phyloP scores from a whole-genome alignment of 495 filamentous ascomycete genomes.

The Neurospora sp. region DNA sequence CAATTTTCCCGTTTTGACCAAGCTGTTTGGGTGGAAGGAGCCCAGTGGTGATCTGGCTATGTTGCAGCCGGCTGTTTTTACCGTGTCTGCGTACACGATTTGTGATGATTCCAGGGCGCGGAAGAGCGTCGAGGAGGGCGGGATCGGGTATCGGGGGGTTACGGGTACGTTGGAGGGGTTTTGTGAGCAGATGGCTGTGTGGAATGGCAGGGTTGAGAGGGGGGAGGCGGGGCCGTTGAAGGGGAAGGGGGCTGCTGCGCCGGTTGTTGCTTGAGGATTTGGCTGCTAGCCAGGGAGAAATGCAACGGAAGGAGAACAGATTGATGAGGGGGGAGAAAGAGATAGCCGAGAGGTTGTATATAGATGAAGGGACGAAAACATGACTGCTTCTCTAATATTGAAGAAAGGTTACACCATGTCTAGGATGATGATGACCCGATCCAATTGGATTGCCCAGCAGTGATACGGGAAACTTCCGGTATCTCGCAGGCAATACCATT shows the following conservation, averaged over 20 bases:
- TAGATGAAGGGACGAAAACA: not conserved
- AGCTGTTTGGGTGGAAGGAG: slow-evolving; percentile 26
- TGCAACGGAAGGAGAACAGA: not conserved
- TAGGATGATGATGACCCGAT: not conserved
- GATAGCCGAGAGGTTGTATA: not conserved
- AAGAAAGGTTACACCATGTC: not conserved
- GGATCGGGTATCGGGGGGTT: slow-evolving; percentile 39
- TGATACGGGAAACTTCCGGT: not conserved
- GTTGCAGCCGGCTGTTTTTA: slow-evolving; percentile 43
- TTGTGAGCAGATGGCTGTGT: slow-evolving; percentile 39
- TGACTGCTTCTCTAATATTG: too few species aligned
- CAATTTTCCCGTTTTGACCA: slow-evolving; percentile 24
- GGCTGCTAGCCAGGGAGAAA: too few species aligned
- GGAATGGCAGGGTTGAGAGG: slow-evolving; percentile 28
- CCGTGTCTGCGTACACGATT: slow-evolving; percentile 32
- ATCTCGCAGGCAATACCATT: not conserved
- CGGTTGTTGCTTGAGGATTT: not conserved
- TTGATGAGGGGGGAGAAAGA: not conserved
- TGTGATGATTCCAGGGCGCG: slow-evolving; percentile 39
- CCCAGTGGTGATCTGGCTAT: slow-evolving; percentile 25
- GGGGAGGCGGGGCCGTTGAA: not conserved
- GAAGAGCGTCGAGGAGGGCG: slow-evolving; percentile 37
- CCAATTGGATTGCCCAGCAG: not conserved
- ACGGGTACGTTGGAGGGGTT: slow-evolving; percentile 41
- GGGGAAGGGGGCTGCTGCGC: not conserved